Base-by-base conservation (phyloP, 2,329 filamentous ascomycete species). In the Parafenestella ontariensis region DNA sequence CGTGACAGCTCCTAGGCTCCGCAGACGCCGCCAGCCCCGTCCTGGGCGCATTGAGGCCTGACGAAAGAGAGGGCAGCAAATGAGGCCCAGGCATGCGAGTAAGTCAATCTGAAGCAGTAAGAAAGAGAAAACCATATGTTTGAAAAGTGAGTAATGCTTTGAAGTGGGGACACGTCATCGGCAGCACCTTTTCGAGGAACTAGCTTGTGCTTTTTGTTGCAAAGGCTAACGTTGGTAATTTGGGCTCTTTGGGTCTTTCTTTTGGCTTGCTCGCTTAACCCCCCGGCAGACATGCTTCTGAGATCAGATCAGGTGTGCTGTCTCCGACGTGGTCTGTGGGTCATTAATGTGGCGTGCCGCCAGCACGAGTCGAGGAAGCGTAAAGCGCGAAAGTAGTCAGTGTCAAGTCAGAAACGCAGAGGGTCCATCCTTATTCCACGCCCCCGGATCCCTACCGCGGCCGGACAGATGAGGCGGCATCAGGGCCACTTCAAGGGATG, bases 401-500 rank as follows among this genome's bases (percentile, higher is more conserved):
- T 65, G 66, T 64, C 65, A 68, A 69, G 66, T 70, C 64, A 64
- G 62, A 67, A 61, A 66, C 65, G 59, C 61, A 62, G 58, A 65
- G 61, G 57, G 58, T 65, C 64, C 63, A 64, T 68, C 63, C 60
- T 66, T 59, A 69, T 63, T n/a, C 71, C 65, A 68, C 55, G 52
- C 65, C 65, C 66, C 68, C 67, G 69, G 68, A 73, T 71, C 70
- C 70, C 65, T 73, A 67, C 69, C 66, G 56, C 62, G 62, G 61
- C 61, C 66, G 59, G 62, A 64, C 56, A n/a, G 65, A 62, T 66
- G 66, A 70, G 65, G 70, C 65, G 66, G 61, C 63, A 56, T 60
- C 61, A 62, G 54, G 59, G 64, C 54, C 52, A 54, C 53, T 52
- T 51, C 60, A 68, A 64, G 65, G 62, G 61, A 68, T 69, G 66